Percentiles rank a stretch among this genome's conserved stretches.
Conservation (phyloP, 768 basidiomycete species). For the Hericium rajendrae region DNA sequence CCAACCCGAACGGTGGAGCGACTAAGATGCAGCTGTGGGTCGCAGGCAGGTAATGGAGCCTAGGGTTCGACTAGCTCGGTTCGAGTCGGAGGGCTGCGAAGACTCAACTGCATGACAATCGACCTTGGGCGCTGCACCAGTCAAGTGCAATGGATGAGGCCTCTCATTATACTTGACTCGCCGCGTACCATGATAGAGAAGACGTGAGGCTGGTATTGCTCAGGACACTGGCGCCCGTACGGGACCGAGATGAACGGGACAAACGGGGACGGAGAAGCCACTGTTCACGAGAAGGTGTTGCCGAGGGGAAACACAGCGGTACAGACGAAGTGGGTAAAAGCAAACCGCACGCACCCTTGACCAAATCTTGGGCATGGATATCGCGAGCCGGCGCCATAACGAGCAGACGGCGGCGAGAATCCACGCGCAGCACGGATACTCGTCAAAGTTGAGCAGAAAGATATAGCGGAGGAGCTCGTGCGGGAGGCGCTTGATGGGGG, state of each 20-base stretch:
- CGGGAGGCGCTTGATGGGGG: slow-evolving; percentile 64
- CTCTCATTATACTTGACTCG: no score
- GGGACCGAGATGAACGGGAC: background rate
- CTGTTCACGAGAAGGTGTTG: background rate
- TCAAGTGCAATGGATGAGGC: no score
- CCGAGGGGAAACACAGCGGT: background rate
- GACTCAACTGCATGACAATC: no score
- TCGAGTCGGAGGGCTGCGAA: no score
- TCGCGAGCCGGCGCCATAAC: slow-evolving; percentile 54
- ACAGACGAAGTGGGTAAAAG: background rate
- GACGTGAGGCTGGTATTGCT: no score
- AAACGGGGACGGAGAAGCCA: background rate
- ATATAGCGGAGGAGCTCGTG: slow-evolving; percentile 65
- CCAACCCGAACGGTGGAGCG: no score
- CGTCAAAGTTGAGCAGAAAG: slow-evolving; percentile 60
- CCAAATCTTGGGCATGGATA: slow-evolving; percentile 65
- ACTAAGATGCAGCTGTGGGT: no score
- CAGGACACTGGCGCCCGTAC: background rate
- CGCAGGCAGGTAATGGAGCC: no score
- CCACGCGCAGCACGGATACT: slow-evolving; percentile 70
- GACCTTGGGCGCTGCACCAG: no score
- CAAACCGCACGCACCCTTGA: slow-evolving; percentile 46
- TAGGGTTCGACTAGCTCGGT: no score
- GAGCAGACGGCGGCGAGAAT: slow-evolving; percentile 59
- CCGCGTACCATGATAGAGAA: no score